A percentile compares a stretch with the other conserved stretches of the same genome.
These are phyloP conservation scores for Rubroshorea leprosula DNA, from an alignment of 345 rosid species.

Conservation along the genomic window DNA sequence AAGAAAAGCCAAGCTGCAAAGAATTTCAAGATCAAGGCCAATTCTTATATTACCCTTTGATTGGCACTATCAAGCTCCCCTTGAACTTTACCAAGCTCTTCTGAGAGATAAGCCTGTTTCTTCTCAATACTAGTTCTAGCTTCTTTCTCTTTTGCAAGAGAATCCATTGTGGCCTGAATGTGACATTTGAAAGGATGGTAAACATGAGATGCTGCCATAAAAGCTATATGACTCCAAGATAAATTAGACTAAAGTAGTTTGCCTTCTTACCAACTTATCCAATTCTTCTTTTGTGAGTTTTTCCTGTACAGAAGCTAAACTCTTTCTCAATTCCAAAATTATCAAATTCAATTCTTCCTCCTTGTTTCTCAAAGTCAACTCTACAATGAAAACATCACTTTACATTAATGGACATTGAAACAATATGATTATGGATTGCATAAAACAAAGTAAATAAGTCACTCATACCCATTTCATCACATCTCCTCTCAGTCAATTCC, in stretches of 20 bases:
- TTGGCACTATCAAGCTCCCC: slow-evolving; percentile 86
- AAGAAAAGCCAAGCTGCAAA: background rate
- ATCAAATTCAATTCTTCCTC: slow-evolving; percentile 88
- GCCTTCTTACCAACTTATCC: slow-evolving; percentile 65
- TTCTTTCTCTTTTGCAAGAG: slow-evolving; percentile 79
- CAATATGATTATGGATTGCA: background rate
- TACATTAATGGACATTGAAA: background rate
- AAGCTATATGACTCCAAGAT: too few relatives aligned
- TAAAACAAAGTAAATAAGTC: background rate
- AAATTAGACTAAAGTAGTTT: background rate
- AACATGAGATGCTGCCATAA: background rate
- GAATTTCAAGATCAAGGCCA: background rate
- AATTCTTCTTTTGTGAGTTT: slow-evolving; percentile 79
- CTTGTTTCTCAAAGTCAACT: slow-evolving; percentile 60
- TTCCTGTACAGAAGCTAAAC: slow-evolving; percentile 62
- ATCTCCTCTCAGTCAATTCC: slow-evolving; percentile 62
- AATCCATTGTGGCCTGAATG: slow-evolving; percentile 65
- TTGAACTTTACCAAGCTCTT: slow-evolving; percentile 75
- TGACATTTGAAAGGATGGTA: slow-evolving; percentile 4
- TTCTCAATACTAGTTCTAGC: slow-evolving; percentile 59
- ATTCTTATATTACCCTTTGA: slow-evolving; percentile 61
- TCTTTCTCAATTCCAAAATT: slow-evolving; percentile 77
- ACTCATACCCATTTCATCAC: slow-evolving; percentile 71
- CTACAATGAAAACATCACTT: slow-evolving; percentile 37
- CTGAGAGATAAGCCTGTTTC: slow-evolving; percentile 62